Conservation (phyloP, 805 yeast genomes). For the Saccharomycopsis vini region DNA sequence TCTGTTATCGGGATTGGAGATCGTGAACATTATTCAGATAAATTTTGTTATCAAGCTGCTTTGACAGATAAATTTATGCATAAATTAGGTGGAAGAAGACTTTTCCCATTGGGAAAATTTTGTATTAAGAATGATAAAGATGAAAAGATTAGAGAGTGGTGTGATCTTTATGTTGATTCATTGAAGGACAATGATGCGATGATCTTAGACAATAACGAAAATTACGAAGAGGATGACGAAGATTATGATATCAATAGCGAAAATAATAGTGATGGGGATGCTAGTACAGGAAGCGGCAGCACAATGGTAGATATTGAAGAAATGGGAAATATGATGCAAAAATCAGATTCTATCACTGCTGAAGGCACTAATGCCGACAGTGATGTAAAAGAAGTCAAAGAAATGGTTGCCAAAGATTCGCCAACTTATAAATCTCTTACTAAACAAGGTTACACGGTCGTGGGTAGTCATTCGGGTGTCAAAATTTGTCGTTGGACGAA, state of each 20-base stretch:
- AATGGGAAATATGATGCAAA: conserved; percentile 44
- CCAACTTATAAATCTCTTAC: conserved; percentile 85
- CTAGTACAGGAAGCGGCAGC: conserved; percentile 30
- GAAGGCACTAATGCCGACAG: conserved; percentile 16
- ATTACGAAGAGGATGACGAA: conserved; percentile 31
- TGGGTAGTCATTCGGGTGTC: conserved; percentile 92
- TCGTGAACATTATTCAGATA: conserved; percentile 72
- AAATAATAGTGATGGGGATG: conserved; percentile 28
- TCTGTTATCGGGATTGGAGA: conserved; percentile 87
- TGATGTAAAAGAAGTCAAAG: conserved; percentile 37
- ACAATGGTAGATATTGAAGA: conserved; percentile 79
- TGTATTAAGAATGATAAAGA: conserved; percentile 70
- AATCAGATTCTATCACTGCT: conserved; percentile 18
- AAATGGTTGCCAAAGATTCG: conserved; percentile 84
- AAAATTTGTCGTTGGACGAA: conserved; percentile 96
- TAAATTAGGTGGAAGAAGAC: conserved; percentile 76
- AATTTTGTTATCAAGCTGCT: conserved; percentile 80
- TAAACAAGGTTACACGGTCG: conserved; percentile 87
- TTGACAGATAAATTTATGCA: conserved; percentile 67
- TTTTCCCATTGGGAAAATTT: conserved; percentile 75
- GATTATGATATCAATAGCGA: conserved; percentile 20
- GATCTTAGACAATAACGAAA: conserved; percentile 45
- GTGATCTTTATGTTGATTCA: conserved; percentile 46
- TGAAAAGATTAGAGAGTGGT: conserved; percentile 57
- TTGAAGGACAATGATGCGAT: conserved; percentile 62